Evolutionary conservation across 371 early-diverging fungal species (phyloP).

Genomic region (Haplosporangium sp.): DNA sequence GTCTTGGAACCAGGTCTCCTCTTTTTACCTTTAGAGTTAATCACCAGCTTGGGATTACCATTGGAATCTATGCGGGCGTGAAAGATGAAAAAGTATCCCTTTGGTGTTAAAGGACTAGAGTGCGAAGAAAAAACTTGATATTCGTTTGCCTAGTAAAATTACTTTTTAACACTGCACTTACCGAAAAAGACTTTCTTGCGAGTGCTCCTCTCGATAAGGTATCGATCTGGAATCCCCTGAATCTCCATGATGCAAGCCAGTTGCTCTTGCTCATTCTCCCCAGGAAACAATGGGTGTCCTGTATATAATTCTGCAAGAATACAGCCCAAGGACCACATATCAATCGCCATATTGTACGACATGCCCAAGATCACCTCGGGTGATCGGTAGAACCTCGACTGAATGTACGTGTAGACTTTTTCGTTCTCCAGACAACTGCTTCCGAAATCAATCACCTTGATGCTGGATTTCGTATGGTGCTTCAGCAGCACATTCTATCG

Average conservation of each 20-base stretch:
- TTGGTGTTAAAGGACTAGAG: not conserved
- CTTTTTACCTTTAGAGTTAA: slow-evolving; percentile 89
- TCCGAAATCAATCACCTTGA: slow-evolving; percentile 99
- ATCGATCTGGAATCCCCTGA: slow-evolving; percentile 82
- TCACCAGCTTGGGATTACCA: slow-evolving; percentile 75
- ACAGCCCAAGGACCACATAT: slow-evolving; percentile 99
- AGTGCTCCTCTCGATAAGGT: slow-evolving; percentile 80
- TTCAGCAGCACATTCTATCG: slow-evolving; percentile 80
- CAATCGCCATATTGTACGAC: slow-evolving; percentile 92
- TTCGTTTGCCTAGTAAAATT: not conserved
- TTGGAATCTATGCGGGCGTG: slow-evolving; percentile 64
- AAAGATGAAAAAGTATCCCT: not conserved
- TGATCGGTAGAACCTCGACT: slow-evolving; percentile 96
- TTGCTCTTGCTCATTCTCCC: slow-evolving; percentile 97
- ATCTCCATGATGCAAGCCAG: slow-evolving; percentile 94
- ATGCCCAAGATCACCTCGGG: slow-evolving; percentile 97
- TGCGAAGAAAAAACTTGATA: slow-evolving; percentile 23
- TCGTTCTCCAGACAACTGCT: slow-evolving; percentile 91
- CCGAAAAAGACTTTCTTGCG: slow-evolving; percentile 91
- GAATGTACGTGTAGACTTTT: slow-evolving; percentile 96
- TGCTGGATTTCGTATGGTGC: slow-evolving; percentile 74
- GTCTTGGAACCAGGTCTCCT: slow-evolving; percentile 84
- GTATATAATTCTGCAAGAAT: slow-evolving; percentile 96
- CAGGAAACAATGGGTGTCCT: slow-evolving; percentile 95
- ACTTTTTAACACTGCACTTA: slow-evolving; percentile 20